Conservation (phyloP, 2,329 filamentous ascomycete species). For the Monilinia polystroma region DNA sequence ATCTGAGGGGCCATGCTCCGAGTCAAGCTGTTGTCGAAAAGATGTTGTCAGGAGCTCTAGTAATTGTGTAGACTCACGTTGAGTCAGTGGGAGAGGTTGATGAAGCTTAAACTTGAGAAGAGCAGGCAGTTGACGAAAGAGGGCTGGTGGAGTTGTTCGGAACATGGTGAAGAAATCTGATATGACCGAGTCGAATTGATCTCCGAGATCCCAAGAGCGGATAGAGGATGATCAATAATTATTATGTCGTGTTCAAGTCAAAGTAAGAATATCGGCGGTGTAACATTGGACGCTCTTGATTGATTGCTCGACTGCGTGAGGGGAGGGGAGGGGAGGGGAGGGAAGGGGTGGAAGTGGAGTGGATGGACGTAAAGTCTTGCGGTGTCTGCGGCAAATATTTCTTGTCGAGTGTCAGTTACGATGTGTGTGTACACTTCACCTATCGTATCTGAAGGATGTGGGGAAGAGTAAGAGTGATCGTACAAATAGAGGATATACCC, state of each 20-base stretch:
- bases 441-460: not conserved
- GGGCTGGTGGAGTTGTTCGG: constrained; percentile 50
- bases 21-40: constrained; percentile 62
- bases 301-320: not conserved
- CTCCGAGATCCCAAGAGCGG: constrained; percentile 45
- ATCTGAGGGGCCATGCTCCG: constrained; percentile 45
- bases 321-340: not conserved
- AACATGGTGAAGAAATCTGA: constrained; percentile 42
- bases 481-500: constrained; percentile 9
- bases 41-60: constrained; percentile 60
- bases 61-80: constrained; percentile 58
- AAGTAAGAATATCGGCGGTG: not conserved
- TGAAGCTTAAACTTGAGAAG: constrained; percentile 48
- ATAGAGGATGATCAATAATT: constrained; percentile 44
- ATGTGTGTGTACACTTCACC: constrained; percentile 16
- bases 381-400: not conserved
- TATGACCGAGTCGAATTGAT: constrained; percentile 36
- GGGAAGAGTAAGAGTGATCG: not conserved
- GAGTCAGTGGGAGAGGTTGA: constrained; percentile 51
- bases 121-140: constrained; percentile 50
- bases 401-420: not conserved
- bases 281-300: not conserved
- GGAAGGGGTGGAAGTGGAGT: not conserved
- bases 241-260: not conserved
- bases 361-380: not conserved